Conservation (phyloP, 805 yeast species). For the Ogataea philodendri region DNA sequence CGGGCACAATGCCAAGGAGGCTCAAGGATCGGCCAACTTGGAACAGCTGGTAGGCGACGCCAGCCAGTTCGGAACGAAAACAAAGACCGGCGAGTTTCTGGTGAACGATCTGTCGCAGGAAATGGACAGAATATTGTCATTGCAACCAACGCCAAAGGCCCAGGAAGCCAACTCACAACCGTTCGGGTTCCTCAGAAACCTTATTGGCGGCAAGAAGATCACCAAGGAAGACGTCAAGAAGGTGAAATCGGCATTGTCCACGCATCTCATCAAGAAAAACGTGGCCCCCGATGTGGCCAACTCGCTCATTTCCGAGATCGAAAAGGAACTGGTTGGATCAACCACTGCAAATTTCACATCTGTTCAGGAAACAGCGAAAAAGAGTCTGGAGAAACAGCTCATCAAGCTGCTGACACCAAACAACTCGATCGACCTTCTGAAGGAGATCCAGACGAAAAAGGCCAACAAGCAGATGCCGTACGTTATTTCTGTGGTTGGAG, state of each 20-base stretch:
- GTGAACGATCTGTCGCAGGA: constrained; percentile 61
- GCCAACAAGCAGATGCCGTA: constrained; percentile 56
- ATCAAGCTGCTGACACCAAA: constrained; percentile 86
- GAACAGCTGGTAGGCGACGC: constrained; percentile 39
- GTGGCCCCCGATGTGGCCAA: constrained; percentile 89
- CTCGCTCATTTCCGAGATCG: constrained; percentile 66
- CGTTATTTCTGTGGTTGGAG: constrained; percentile 97
- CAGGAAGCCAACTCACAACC: constrained; percentile 37
- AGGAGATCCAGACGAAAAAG: constrained; percentile 62
- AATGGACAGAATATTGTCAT: constrained; percentile 40
- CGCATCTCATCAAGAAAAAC: constrained; percentile 79
- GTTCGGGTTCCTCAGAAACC: constrained; percentile 57
- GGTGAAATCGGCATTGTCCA: constrained; percentile 62
- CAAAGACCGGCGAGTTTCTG: constrained; percentile 57
- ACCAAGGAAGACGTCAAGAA: constrained; percentile 62
- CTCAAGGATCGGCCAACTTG: constrained; percentile 26
- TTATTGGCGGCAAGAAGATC: constrained; percentile 69
- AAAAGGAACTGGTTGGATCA: constrained; percentile 65
- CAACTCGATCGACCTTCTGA: constrained; percentile 80
- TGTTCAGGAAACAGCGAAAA: constrained; percentile 65
- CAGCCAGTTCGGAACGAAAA: constrained; percentile 40
- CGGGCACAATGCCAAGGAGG: constrained; percentile 15
- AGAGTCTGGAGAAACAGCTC: constrained; percentile 58
- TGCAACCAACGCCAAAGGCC: constrained; percentile 23
- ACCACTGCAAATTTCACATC: constrained; percentile 74